Base-by-base conservation (phyloP, 768 basidiomycete genomes). In the Amanita subjunquillea region DNA sequence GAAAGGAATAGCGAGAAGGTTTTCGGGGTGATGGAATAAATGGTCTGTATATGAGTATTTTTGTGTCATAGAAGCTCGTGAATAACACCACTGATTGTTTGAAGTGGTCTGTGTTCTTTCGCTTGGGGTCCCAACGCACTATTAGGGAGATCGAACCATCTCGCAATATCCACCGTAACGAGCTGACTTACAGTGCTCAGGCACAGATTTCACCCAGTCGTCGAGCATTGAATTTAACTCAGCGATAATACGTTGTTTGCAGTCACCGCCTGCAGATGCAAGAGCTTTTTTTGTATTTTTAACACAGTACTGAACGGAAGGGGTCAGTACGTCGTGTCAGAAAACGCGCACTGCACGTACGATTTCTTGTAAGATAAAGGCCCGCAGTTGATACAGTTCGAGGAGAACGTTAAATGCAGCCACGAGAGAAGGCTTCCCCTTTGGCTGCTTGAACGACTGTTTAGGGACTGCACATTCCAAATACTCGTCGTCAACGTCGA, bases 41-140 rank as follows among this genome's bases (percentile, higher is more conserved):
- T 0, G 87, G 83, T 2, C 87, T 81, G 63, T 91, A 87, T 34
- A 88, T 73, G 36, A 85, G 70, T 56, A 91, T 88, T 63, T 85
- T 80, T 12, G 79, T 67, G 51, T 83, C 71, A 58, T 87, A 77
- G 53, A 75, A 74, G 3, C 58, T 60, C 13, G 63, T 62, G 54
- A 76, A 75, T 3, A 90, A 68, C 20, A 69, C 58, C 0, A 79
- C 84, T 0, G 83, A 84, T 66, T 86, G 82, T 46, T 76, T 71
- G 63, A 88, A 73, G 58, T 75, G 74, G 6, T 62, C 54, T 6
- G 58, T 38, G 55, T 77, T 59, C 59, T 72, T 70, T 13, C 71
- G 72, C 42, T 68, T 64, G 0, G 77, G 78, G 53, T 79, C 74
- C 77, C 77, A 78, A 22, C 74, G 71, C 47, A 78, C 77, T 78